Conservation (phyloP, 768 basidiomycete genomes). For the Boletellus ananas region DNA sequence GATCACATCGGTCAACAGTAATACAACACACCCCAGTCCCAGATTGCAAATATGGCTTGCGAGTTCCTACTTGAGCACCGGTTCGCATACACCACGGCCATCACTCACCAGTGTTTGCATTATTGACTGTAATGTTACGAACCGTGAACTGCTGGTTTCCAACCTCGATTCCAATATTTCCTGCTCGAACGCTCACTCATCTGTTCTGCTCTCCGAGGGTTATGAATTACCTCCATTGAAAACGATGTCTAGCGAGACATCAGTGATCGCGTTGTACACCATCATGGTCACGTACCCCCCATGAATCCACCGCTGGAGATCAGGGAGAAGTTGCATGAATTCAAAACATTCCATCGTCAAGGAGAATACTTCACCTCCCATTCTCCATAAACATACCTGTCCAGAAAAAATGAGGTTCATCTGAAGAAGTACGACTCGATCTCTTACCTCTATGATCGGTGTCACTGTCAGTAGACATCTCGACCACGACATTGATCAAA, state of each 20-base stretch:
- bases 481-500: conserved; percentile 63
- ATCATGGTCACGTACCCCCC: conserved; percentile 44
- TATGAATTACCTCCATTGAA: conserved; percentile 38
- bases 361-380: conserved; percentile 45
- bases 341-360: no score
- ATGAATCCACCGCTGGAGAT: conserved; percentile 42
- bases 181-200: conserved; percentile 1
- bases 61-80: neutral
- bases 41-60: conserved; percentile 27
- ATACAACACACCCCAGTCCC: conserved; percentile 41
- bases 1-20: neutral
- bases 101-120: conserved; percentile 36
- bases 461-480: conserved; percentile 62
- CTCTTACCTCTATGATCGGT: conserved; percentile 63
- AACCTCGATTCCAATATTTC: conserved; percentile 60
- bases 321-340: no score
- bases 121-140: conserved; percentile 54
- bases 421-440: neutral
- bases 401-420: neutral
- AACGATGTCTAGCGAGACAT: conserved; percentile 30
- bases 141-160: conserved; percentile 81
- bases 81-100: neutral
- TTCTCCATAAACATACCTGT: conserved; percentile 72
- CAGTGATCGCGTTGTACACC: neutral
- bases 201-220: neutral